Conservation (phyloP, 345 rosid genomes). For the Orychophragmus violaceus region DNA sequence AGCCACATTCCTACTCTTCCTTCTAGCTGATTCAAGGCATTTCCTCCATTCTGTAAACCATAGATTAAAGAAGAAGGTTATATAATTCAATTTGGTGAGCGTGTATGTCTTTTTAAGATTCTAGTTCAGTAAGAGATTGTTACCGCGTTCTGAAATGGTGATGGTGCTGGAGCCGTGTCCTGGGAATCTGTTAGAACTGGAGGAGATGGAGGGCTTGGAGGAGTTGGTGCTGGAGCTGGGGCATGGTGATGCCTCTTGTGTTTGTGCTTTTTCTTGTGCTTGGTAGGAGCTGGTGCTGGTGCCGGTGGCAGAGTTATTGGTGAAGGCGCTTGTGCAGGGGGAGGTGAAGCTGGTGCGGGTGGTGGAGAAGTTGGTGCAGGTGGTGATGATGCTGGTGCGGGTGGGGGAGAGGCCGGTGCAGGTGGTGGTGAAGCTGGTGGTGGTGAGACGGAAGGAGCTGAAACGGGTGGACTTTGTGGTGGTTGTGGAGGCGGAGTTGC, state of each 20-base stretch:
- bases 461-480: constrained; percentile 43
- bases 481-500: constrained; percentile 48
- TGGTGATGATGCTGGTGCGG: constrained; percentile 36
- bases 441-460: constrained; percentile 43
- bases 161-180: constrained; percentile 75
- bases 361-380: constrained; percentile 30
- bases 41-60: constrained; percentile 58
- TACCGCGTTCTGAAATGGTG: constrained; percentile 59
- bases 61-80: not conserved
- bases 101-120: not conserved
- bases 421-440: constrained; percentile 46
- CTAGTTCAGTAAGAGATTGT: not conserved
- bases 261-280: constrained; percentile 62
- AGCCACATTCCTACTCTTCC: constrained; percentile 45
- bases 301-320: constrained; percentile 53
- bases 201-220: constrained; percentile 86
- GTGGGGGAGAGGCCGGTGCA: constrained; percentile 35
- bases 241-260: constrained; percentile 62
- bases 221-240: constrained; percentile 64
- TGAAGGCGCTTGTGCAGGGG: constrained; percentile 35
- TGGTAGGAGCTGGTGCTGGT: constrained; percentile 57
- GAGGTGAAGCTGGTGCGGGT: constrained; percentile 34
- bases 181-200: constrained; percentile 50
- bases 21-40: constrained; percentile 35
- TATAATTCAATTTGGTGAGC: not conserved